Evolutionary conservation across 78 protist species (phyloP), one percentile per base, ranked within the genome.

Genomic region (Chrysochromulina parva): DNA sequence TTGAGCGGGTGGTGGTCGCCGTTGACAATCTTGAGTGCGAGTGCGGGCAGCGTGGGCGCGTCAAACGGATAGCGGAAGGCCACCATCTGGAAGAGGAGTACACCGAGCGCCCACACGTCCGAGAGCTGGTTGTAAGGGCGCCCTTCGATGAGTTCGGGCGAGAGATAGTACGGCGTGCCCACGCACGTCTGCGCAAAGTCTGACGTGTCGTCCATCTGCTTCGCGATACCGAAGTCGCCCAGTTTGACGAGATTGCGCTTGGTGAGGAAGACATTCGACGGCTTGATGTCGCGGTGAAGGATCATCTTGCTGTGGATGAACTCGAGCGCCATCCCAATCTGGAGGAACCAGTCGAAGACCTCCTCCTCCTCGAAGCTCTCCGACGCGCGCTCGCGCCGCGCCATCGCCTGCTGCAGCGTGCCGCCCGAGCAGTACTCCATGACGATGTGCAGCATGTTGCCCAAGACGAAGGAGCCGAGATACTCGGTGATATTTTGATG

Each of bases 81-180:
- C 88, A 53, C 52, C 58, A 90, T 28, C 89, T 90, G 90, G 28
- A 28, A 88, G 24, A 90, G 74, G 24, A 90, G n/a, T 16, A 47
- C n/a, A 38, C 92, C 92, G 50, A 90, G 74, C 53, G 92, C 60
- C 92, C 92, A 90, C 38, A 88, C 65, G 88, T 90, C 92, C 57
- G 66, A 22, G 47, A 7, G n/a, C n/a, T 13, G 88, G 57, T 67
- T 54, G 89, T 93, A 91, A 20, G 86, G 76, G 50, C 24, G 1
- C 14, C 69, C 87, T 74, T 89, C 80, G 48, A 93, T 52, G 16
- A 94, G 52, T 59, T 94, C 96, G 74, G 96, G 96, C 59, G 88
- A 47, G 71, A 94, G 91, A 60, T 92, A 94, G 65, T 85, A 90
- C 26, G 96, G 96, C n/a, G 96, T 93, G 17, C 96, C 96, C 14